phyloP scores from a whole-genome alignment of 1,284 basidiomycete genomes.

The Moesziomyces aphidis region DNA sequence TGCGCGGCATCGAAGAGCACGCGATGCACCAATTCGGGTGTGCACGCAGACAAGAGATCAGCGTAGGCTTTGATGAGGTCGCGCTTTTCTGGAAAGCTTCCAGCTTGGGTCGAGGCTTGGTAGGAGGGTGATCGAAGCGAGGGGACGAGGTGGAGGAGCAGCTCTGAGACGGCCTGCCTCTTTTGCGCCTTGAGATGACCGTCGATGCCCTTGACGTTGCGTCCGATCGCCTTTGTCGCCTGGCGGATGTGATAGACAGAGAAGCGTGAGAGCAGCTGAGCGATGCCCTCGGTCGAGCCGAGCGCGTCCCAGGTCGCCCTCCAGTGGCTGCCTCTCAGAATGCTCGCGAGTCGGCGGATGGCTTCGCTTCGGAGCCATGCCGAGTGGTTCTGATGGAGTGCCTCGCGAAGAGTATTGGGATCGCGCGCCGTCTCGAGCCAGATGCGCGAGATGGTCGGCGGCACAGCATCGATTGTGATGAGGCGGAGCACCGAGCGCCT shows the following conservation, averaged over 20 bases:
- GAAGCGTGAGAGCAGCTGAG: conserved; percentile 1
- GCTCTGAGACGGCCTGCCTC: conserved; percentile 1
- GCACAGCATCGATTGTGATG: conserved; percentile 1
- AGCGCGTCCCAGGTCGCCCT: conserved; percentile 4
- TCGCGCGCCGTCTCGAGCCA: conserved; percentile 3
- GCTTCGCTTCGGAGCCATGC: neutral
- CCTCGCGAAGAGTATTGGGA: neutral
- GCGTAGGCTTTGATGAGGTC: neutral
- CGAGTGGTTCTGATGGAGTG: conserved; percentile 1
- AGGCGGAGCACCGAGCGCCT: neutral
- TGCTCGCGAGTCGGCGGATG: conserved; percentile 1
- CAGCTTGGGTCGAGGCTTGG: no score
- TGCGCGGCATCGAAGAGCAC: neutral
- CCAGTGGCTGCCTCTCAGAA: neutral
- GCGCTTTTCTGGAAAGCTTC: no score
- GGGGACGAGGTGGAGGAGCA: conserved; percentile 4
- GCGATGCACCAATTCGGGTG: neutral
- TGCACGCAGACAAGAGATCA: conserved; percentile 2
- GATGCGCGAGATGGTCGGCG: conserved; percentile 1
- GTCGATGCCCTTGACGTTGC: conserved; percentile 2
- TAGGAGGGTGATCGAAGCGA: no score
- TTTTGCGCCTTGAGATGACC: neutral
- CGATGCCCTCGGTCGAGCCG: conserved; percentile 3
- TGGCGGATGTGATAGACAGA: conserved; percentile 1
- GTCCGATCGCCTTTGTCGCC: neutral